These are phyloP conservation scores for Alternaria infectoria DNA, from an alignment of 2,329 filamentous ascomycete species.

Conservation along the genomic window DNA sequence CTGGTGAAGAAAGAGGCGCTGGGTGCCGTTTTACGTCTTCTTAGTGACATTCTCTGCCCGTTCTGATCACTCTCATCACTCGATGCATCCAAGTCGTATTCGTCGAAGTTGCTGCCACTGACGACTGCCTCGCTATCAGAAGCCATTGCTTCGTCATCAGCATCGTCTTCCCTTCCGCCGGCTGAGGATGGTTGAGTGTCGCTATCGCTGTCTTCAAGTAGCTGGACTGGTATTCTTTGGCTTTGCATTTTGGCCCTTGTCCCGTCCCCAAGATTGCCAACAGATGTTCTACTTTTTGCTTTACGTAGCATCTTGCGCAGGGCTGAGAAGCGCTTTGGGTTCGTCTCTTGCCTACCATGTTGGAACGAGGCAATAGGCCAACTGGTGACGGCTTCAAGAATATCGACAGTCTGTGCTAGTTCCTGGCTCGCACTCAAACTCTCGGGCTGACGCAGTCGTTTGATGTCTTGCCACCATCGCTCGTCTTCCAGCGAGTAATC, in stretches of 20 bases:
- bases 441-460: constrained; percentile 53
- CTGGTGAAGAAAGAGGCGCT: constrained; percentile 34
- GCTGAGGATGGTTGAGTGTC: constrained; percentile 31
- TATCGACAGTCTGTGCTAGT: constrained; percentile 52
- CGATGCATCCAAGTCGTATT: constrained; percentile 45
- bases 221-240: constrained; percentile 69
- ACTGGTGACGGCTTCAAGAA: constrained; percentile 51
- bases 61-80: constrained; percentile 32
- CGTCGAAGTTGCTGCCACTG: constrained; percentile 41
- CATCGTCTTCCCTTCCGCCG: constrained; percentile 15
- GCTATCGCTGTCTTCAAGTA: constrained; percentile 52
- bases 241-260: constrained; percentile 78
- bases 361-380: constrained; percentile 63
- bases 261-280: constrained; percentile 57
- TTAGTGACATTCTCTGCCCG: constrained; percentile 15
- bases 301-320: constrained; percentile 68
- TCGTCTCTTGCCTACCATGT: constrained; percentile 54
- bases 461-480: constrained; percentile 83
- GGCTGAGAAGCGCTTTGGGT: constrained; percentile 61
- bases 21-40: constrained; percentile 29
- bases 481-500: constrained; percentile 72
- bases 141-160: constrained; percentile 37
- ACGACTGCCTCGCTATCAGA: constrained; percentile 39
- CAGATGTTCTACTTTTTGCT: constrained; percentile 60
- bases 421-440: constrained; percentile 51